Conservation (phyloP, 2,329 filamentous ascomycete species). For the Alternaria sp. region DNA sequence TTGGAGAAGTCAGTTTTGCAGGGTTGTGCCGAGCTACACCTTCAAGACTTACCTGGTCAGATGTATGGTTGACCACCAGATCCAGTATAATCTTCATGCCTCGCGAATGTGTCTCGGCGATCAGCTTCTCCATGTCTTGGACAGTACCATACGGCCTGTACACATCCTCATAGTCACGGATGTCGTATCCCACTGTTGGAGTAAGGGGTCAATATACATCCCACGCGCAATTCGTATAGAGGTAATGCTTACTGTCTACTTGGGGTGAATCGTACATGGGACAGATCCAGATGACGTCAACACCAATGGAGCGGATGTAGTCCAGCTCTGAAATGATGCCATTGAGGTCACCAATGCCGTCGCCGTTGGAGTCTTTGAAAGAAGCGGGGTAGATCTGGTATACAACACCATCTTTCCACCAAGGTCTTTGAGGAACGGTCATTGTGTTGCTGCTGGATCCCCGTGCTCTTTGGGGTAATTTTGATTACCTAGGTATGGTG, state of each 20-base stretch:
- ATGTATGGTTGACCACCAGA: conserved; percentile 51
- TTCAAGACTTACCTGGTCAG: conserved; percentile 33
- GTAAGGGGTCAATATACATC: neutral
- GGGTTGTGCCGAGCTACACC: neutral
- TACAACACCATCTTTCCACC: conserved; percentile 67
- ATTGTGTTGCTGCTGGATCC: conserved; percentile 17
- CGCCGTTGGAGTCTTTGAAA: conserved; percentile 64
- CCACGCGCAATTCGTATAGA: neutral
- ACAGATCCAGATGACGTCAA: conserved; percentile 47
- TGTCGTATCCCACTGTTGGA: conserved; percentile 44
- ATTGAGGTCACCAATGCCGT: conserved; percentile 63
- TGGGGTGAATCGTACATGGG: conserved; percentile 56
- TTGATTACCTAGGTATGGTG: neutral
- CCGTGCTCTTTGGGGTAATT: neutral
- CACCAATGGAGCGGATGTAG: conserved; percentile 59
- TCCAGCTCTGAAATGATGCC: conserved; percentile 64
- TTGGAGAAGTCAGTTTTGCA: conserved; percentile 16
- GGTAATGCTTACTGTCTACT: conserved; percentile 39
- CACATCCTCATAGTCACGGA: conserved; percentile 49
- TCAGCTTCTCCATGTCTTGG: conserved; percentile 48
- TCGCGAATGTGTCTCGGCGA: conserved; percentile 43
- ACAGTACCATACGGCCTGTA: conserved; percentile 50
- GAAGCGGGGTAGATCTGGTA: conserved; percentile 70
- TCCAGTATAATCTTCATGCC: conserved; percentile 50
- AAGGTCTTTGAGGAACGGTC: conserved; percentile 48